Evolutionary conservation across 768 basidiomycete species (phyloP), one percentile per base, ranked within the genome.

Genomic region (Leucogyrophana mollusca): DNA sequence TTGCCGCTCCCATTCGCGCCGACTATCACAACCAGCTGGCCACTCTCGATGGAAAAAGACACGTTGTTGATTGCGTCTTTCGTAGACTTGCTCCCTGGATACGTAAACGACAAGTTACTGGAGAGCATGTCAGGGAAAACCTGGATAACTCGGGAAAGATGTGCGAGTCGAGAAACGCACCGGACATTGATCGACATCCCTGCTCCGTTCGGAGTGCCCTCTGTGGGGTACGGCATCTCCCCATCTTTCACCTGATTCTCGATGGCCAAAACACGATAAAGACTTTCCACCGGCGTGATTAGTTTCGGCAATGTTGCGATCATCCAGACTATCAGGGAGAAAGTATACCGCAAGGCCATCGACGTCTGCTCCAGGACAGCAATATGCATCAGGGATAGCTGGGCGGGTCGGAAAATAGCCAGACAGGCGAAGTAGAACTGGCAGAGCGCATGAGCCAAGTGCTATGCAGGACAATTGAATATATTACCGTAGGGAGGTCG

Each of bases 1-100:
- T 81, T 81, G 1, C 79, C 79, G 43, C 73, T 73, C 4, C 80
- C 80, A 50, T 82, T 83, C 2, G 63, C 62, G 21, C 81, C 80
- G 6, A 83, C 80, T n/a, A 83, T 64, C 25, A 82, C 74, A 14
- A 78, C 73, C 10, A 81, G 65, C 21, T 74, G 66, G 2, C 76
- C 77, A 6, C 74, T 55, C 7, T 66, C 49, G 40, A 79, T 66
- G 13, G 53, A 60, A 42, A 77, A 61, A 0, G 71, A 68, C 39
- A 74, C 50, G 40, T 67, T 54, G 17, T 56, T 55, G 14, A 80
- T 47, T 3, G 70, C 72, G 18, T 65, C 64, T 2, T 50, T 52
- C 2, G 48, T 66, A 21, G 60, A 65, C 37, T 69, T 64, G 42
- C 60, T 62, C 21, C 70, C 73, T 0, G 76, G 77, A 51, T 82